A percentile compares a stretch with the other conserved stretches of the same genome.
Evolutionary conservation across 441 rosid genomes (phyloP).

Genomic region (Erodium moschatum): DNA sequence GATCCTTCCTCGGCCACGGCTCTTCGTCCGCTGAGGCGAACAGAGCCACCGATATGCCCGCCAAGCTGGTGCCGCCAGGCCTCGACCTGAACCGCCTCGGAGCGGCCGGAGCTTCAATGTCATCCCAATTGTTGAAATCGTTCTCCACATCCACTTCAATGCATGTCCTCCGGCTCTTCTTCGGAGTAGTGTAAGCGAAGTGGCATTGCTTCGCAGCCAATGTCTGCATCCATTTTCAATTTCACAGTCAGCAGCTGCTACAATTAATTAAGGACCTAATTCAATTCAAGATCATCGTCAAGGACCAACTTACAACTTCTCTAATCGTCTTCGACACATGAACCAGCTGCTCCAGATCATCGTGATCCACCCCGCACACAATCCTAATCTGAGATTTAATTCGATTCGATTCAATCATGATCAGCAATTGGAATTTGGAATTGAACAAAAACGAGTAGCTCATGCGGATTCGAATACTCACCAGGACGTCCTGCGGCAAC

Average conservation of each 20-base stretch:
- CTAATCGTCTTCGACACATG: constrained; percentile 55
- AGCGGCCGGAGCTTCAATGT: constrained; percentile 56
- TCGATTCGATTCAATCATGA: too few relatives aligned
- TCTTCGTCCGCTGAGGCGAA: constrained; percentile 33
- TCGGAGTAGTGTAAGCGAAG: constrained; percentile 65
- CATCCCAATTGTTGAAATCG: constrained; percentile 27
- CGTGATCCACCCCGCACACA: constrained; percentile 59
- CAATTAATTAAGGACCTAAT: neutral
- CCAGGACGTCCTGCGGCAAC: constrained; percentile 69
- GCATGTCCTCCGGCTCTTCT: constrained; percentile 37
- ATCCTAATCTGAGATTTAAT: constrained; percentile 41
- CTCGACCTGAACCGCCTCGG: constrained; percentile 36
- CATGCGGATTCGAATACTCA: constrained; percentile 19
- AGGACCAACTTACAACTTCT: constrained; percentile 57
- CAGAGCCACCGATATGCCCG: constrained; percentile 43
- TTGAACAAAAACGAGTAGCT: too few relatives aligned
- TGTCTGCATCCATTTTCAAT: constrained; percentile 32
- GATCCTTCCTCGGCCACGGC: constrained; percentile 3
- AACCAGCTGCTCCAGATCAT: constrained; percentile 55
- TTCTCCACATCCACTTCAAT: constrained; percentile 6
- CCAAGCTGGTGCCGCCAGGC: constrained; percentile 32
- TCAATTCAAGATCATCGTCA: neutral
- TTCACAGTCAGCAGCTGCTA: neutral
- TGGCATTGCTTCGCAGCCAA: constrained; percentile 44
- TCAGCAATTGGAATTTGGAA: too few relatives aligned